phyloP scores from a whole-genome alignment of 768 basidiomycete genomes.

The Terana coerulea region DNA sequence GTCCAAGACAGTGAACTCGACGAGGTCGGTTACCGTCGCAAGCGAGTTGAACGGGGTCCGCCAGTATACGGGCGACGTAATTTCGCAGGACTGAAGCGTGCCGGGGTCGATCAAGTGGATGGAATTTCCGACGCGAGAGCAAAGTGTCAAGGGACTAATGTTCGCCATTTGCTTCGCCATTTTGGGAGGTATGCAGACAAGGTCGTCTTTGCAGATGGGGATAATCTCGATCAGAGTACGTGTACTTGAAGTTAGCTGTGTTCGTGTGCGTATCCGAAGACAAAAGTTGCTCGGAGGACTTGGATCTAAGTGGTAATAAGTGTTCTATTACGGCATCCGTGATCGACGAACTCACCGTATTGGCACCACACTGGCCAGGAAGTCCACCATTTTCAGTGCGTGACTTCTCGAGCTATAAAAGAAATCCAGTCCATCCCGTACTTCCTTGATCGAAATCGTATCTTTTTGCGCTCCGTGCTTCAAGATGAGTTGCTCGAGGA shows the following conservation, averaged over 20 bases:
- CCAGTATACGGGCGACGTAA: conserved; percentile 82
- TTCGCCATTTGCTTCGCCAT: conserved; percentile 81
- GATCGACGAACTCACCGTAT: conserved; percentile 74
- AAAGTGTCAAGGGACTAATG: conserved; percentile 84
- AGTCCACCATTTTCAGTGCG: conserved; percentile 96
- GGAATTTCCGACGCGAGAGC: conserved; percentile 88
- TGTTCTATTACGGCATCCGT: no score
- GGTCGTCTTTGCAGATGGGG: conserved; percentile 96
- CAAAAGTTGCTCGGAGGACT: conserved; percentile 91
- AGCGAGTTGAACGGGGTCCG: conserved; percentile 85
- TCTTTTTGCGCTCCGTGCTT: conserved; percentile 97
- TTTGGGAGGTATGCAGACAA: conserved; percentile 84
- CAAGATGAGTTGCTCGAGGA: conserved; percentile 93
- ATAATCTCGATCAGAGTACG: conserved; percentile 97
- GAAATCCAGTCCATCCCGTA: conserved; percentile 93
- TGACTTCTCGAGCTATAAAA: conserved; percentile 91
- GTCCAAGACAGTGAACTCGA: conserved; percentile 94
- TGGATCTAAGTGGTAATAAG: conserved; percentile 78
- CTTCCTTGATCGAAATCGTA: conserved; percentile 90
- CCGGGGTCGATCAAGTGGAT: conserved; percentile 88
- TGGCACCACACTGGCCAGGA: conserved; percentile 83
- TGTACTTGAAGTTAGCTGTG: conserved; percentile 96
- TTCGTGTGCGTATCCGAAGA: conserved; percentile 89
- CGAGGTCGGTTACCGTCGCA: conserved; percentile 76
- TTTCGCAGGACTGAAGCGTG: conserved; percentile 80